These are phyloP conservation scores for Galerina marginata DNA, from an alignment of 768 basidiomycete species.

Conservation along the genomic window DNA sequence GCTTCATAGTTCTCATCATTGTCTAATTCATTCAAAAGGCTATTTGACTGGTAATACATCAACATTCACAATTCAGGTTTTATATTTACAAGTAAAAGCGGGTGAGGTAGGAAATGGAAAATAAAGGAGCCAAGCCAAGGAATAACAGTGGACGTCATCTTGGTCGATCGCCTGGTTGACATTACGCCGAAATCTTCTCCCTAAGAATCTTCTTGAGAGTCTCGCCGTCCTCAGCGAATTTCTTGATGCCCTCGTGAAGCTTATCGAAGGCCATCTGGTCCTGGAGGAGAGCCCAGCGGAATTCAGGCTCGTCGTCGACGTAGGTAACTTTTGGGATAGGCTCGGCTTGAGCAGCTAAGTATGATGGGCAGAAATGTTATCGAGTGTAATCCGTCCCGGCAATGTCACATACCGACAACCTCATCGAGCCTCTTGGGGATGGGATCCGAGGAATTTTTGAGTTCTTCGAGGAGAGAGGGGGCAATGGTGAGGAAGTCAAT, in stretches of 20 bases:
- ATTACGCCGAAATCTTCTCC: slow-evolving; percentile 64
- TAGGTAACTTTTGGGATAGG: slow-evolving; percentile 80
- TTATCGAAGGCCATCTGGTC: slow-evolving; percentile 99
- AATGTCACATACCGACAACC: slow-evolving; percentile 51
- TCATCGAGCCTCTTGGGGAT: slow-evolving; percentile 89
- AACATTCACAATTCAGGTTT: too few species aligned
- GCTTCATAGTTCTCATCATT: too few species aligned
- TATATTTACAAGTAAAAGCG: too few species aligned
- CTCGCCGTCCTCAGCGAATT: slow-evolving; percentile 95
- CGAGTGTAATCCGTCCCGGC: background rate
- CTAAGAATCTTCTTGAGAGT: slow-evolving; percentile 85
- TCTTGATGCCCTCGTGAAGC: slow-evolving; percentile 97
- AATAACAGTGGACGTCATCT: too few species aligned
- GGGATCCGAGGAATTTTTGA: slow-evolving; percentile 76
- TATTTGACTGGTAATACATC: too few species aligned
- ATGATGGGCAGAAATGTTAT: slow-evolving; percentile 11
- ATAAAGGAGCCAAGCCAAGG: too few species aligned
- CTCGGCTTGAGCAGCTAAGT: slow-evolving; percentile 55
- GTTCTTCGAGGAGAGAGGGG: slow-evolving; percentile 88
- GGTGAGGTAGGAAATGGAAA: too few species aligned
- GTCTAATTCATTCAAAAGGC: too few species aligned
- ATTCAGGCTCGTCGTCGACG: slow-evolving; percentile 93
- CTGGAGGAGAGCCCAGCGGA: slow-evolving; percentile 92
- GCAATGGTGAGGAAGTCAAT: slow-evolving; percentile 98
- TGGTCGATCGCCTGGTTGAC: too few species aligned